These are phyloP conservation scores for Candida sanyaensis DNA, from an alignment of 1,139 yeast genomes.

Conservation along the genomic window DNA sequence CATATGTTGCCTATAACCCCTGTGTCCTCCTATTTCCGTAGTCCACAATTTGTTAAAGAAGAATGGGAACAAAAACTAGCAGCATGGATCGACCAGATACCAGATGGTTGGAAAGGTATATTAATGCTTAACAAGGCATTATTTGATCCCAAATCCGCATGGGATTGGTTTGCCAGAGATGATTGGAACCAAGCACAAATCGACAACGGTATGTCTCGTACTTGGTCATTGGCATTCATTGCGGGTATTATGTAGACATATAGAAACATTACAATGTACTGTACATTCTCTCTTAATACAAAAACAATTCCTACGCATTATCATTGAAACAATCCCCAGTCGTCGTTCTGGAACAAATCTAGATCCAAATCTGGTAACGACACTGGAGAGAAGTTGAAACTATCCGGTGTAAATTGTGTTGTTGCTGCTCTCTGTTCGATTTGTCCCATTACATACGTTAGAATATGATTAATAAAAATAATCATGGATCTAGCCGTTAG, in stretches of 20 bases:
- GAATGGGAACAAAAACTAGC: constrained; percentile 45
- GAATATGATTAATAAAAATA: not conserved
- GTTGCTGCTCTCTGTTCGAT: not conserved
- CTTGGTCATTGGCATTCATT: too few species aligned
- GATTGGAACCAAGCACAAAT: constrained; percentile 40
- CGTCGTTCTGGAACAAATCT: not conserved
- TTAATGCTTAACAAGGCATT: constrained; percentile 42
- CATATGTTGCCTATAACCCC: constrained; percentile 52
- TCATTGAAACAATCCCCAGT: constrained; percentile 1
- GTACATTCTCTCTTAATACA: too few species aligned
- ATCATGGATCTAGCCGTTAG: not conserved
- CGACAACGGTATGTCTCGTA: constrained; percentile 39
- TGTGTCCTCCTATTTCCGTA: constrained; percentile 39
- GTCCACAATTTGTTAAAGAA: constrained; percentile 37
- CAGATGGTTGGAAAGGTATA: constrained; percentile 50
- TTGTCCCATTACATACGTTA: not conserved
- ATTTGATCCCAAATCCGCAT: constrained; percentile 35
- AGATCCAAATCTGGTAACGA: constrained; percentile 1
- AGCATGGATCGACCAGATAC: constrained; percentile 33
- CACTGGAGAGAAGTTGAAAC: not conserved
- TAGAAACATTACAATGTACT: too few species aligned
- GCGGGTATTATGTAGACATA: too few species aligned
- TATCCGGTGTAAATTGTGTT: not conserved
- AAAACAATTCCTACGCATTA: too few species aligned
- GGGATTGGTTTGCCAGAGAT: constrained; percentile 41